phyloP scores from a whole-genome alignment of 805 yeast genomes.

The Grigorovia yakushimaensis region DNA sequence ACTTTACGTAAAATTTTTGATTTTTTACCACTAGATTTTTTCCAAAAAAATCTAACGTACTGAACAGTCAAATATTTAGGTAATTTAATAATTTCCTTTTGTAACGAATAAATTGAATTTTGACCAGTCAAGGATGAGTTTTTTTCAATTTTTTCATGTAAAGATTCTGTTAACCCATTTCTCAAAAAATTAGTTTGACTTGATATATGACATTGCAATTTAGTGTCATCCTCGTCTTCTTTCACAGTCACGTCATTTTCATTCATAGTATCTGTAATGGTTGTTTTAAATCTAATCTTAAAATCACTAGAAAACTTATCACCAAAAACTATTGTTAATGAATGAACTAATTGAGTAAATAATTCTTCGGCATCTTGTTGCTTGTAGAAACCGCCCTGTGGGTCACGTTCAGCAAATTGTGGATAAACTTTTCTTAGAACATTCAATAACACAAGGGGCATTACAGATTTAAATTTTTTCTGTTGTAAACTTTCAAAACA shows the following conservation, averaged over 20 bases:
- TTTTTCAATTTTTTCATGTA: constrained; percentile 72
- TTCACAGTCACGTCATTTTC: constrained; percentile 40
- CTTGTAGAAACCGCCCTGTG: constrained; percentile 57
- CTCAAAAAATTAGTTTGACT: constrained; percentile 77
- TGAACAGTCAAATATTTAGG: constrained; percentile 87
- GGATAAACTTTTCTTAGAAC: constrained; percentile 63
- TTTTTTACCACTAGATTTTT: constrained; percentile 80
- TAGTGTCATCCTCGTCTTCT: constrained; percentile 46
- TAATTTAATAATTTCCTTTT: constrained; percentile 52
- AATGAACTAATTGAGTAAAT: constrained; percentile 63
- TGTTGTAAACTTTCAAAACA: constrained; percentile 35
- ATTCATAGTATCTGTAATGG: constrained; percentile 51
- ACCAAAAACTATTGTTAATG: constrained; percentile 38
- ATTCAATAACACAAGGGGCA: constrained; percentile 60
- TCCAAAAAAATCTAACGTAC: constrained; percentile 94
- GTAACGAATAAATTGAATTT: constrained; percentile 61
- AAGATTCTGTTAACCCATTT: constrained; percentile 69
- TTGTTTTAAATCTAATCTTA: constrained; percentile 53
- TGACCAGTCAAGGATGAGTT: constrained; percentile 58
- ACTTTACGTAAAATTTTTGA: constrained; percentile 92
- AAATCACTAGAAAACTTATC: constrained; percentile 47
- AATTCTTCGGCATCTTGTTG: constrained; percentile 99
- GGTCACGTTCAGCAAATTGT: constrained; percentile 77
- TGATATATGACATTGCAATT: constrained; percentile 83
- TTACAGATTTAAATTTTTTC: constrained; percentile 38